Evolutionary conservation across 1,284 basidiomycete genomes (phyloP), one percentile per base, ranked within the genome.

Genomic region (Mycena citricolor): DNA sequence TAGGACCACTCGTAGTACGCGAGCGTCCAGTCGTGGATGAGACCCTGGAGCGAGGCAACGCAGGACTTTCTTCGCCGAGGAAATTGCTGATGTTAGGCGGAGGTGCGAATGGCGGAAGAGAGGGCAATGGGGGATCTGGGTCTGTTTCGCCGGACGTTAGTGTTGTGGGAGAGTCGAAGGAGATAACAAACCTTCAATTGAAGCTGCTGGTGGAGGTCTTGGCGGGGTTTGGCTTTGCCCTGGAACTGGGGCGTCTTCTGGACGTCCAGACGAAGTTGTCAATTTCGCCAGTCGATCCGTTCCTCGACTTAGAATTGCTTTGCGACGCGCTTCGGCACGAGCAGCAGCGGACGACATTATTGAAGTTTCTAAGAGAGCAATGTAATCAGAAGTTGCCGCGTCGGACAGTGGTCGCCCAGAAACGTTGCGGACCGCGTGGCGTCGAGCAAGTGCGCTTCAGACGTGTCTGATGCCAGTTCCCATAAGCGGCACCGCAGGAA

Each of bases 221-320:
- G n/a, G 72, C n/a, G n/a, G n/a, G n/a, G n/a, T n/a, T n/a, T n/a
- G n/a, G n/a, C n/a, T n/a, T n/a, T n/a, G n/a, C n/a, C n/a, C n/a
- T n/a, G n/a, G n/a, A n/a, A n/a, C 70, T 5, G 77, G 68, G 4
- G 73, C 76, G 48, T 86, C 83, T 44, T 86, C 83, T 24, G 86
- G 85, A 40, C 86, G 69, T 16, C 83, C 86, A 5, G 82, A 39
- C n/a, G 21, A 82, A 4, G 80, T 81, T 5, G 86, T 86, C 38
- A 89, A 73, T 59, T 81, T 87, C 29, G 81, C 77, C 19, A 90
- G 76, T 44, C 86, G 76, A 68, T 89, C 85, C 20, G 68, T 69
- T 11, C 84, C 80, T 44, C 85, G 70, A 49, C 70, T 71, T 17
- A 88, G 74, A 43, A 90, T 87, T 20, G 86, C 86, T 63, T 77